phyloP scores from a whole-genome alignment of 768 basidiomycete genomes.

The Kwoniella botswanensis region DNA sequence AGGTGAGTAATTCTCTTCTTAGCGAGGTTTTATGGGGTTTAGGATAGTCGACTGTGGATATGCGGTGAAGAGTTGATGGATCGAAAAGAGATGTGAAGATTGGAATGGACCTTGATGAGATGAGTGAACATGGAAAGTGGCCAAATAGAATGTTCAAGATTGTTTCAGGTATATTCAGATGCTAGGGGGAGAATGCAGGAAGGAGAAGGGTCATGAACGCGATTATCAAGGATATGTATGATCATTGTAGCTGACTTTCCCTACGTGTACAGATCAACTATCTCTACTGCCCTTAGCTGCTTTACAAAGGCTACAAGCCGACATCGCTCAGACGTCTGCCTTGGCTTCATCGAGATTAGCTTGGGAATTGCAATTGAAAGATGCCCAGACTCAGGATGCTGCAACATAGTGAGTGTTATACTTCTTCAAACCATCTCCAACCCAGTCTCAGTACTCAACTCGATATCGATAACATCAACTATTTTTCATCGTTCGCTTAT shows the following conservation, averaged over 20 bases:
- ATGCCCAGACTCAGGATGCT: conserved; percentile 53
- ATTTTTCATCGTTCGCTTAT: too few relatives aligned
- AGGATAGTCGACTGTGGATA: too few relatives aligned
- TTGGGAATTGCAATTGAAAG: conserved; percentile 72
- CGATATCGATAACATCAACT: too few relatives aligned
- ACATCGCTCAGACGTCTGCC: conserved; percentile 74
- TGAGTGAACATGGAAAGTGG: too few relatives aligned
- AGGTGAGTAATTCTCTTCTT: conserved; percentile 62
- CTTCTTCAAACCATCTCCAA: neutral
- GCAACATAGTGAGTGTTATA: conserved; percentile 49
- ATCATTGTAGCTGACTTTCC: neutral
- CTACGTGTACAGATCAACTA: conserved; percentile 66
- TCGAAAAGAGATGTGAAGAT: too few relatives aligned
- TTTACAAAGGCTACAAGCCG: conserved; percentile 70
- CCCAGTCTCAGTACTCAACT: too few relatives aligned
- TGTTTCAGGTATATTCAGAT: neutral
- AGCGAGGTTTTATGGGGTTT: too few relatives aligned
- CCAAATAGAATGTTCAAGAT: too few relatives aligned
- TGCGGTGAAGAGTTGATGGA: too few relatives aligned
- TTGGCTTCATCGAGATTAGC: conserved; percentile 77
- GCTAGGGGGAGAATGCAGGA: neutral
- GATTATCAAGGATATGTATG: neutral
- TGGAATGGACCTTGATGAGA: too few relatives aligned
- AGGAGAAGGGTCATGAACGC: neutral
- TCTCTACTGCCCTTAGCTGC: conserved; percentile 71